Evolutionary conservation across 495 filamentous ascomycete genomes (phyloP), one percentile per base, ranked within the genome.

Genomic region (Oleoguttula mirabilis): DNA sequence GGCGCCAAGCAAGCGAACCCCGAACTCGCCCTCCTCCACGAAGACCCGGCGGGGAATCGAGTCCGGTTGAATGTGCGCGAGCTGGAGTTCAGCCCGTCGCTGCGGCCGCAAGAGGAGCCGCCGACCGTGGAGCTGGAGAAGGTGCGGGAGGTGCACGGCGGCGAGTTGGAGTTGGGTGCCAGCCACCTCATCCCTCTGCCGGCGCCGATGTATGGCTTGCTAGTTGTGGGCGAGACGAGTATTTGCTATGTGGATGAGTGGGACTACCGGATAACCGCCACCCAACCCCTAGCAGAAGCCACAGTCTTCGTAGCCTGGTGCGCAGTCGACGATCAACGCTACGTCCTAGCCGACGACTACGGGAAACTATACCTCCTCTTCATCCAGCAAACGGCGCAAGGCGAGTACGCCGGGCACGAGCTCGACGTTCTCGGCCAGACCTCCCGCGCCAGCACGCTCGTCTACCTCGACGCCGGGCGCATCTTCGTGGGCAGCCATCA

Each of bases 401-500:
- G 72, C 14, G 69, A 81, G 12, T 79, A 93, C 19, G 67, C 62
- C 24, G 69, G 69, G 30, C 81, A 86, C 60, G 76, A 79, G 15
- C 52, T 88, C 4, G 69, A 79, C 39, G 59, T 64, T n/a, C 61
- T 88, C 35, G 82, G 83, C 21, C 60, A 67, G 43, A 87, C 76
- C 1, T 80, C 85, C 15, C 72, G 82, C 45, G 80, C 90, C 2
- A 79, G 71, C 27, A 70, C 70, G 16, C 61, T 99, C 31, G 76
- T 95, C 4, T 86, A 92, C 58, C 68, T 96, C 21, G 83, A 78
- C 15, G 69, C 74, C 19, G 76, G 79, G 0, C 59, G 79, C 21
- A 57, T 94, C 6, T 99, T 88, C 58, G 72, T 96, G 22, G 92
- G 83, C 2, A 95, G 90, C 4, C 87, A 94, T 58, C 79, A 85